Percentiles rank a stretch among this genome's conserved stretches.
These are phyloP conservation scores for Phytophthora vignae DNA, from an alignment of 352 stramenopile genomes.

Conservation along the genomic window DNA sequence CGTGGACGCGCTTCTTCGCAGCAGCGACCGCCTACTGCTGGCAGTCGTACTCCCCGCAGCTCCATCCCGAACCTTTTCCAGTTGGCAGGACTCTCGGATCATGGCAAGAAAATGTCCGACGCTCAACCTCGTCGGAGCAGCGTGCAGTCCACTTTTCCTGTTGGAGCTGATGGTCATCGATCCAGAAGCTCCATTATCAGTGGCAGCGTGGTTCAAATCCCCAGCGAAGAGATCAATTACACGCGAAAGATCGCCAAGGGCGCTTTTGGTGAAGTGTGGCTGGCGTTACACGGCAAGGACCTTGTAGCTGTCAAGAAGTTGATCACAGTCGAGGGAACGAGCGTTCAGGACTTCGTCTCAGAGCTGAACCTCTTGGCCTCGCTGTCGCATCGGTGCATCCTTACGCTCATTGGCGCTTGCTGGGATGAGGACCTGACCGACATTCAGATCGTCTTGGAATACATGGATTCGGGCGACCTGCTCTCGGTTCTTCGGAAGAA, in stretches of 20 bases:
- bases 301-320: slow-evolving; percentile 88
- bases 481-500: slow-evolving; percentile 63
- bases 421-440: slow-evolving; percentile 77
- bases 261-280: slow-evolving; percentile 85
- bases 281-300: slow-evolving; percentile 70
- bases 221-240: slow-evolving; percentile 76
- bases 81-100: slow-evolving; percentile 39
- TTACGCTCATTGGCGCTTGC: slow-evolving; percentile 74
- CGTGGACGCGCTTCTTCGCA: slow-evolving; percentile 43
- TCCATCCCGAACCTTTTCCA: slow-evolving; percentile 44
- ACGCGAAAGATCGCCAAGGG: slow-evolving; percentile 84
- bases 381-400: slow-evolving; percentile 79
- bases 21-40: slow-evolving; percentile 33
- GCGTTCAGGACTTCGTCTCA: slow-evolving; percentile 71
- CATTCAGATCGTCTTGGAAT: slow-evolving; percentile 85
- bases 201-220: slow-evolving; percentile 62
- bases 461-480: slow-evolving; percentile 79
- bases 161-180: slow-evolving; percentile 21
- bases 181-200: slow-evolving; percentile 46
- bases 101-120: slow-evolving; percentile 47
- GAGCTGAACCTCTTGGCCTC: slow-evolving; percentile 87
- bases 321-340: slow-evolving; percentile 59
- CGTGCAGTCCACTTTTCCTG: slow-evolving; percentile 35
- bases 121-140: slow-evolving; percentile 44
- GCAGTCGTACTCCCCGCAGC: slow-evolving; percentile 34